Evolutionary conservation across 345 rosid genomes (phyloP).

Genomic region (Eucalyptus fibrosa): DNA sequence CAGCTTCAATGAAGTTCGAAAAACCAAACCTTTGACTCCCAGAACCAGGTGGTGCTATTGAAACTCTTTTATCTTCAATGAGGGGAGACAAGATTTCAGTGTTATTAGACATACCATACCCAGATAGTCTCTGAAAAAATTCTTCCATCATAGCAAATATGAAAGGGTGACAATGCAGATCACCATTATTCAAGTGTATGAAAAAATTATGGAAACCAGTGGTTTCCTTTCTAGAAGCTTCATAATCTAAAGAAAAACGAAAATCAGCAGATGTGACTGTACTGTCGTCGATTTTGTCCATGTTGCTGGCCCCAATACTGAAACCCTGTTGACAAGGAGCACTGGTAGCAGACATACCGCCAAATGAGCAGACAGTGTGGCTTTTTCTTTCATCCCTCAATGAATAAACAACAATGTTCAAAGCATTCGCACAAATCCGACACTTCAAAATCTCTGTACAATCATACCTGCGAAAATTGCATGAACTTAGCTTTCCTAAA

Average conservation of each 20-base stretch:
- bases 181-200: constrained; percentile 46
- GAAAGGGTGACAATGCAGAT: constrained; percentile 75
- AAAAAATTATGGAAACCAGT: constrained; percentile 15
- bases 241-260: constrained; percentile 45
- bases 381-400: constrained; percentile 20
- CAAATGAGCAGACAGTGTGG: constrained; percentile 40
- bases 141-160: constrained; percentile 39
- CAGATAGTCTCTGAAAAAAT: constrained; percentile 35
- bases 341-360: constrained; percentile 13
- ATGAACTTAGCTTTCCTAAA: background rate
- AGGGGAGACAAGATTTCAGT: constrained; percentile 2
- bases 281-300: constrained; percentile 2
- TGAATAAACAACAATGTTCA: constrained; percentile 29
- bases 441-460: constrained; percentile 31
- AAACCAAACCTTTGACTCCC: constrained; percentile 51
- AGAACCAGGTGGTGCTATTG: constrained; percentile 18
- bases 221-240: constrained; percentile 20
- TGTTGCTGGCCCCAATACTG: constrained; percentile 1
- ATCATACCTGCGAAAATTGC: constrained; percentile 38
- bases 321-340: constrained; percentile 15
- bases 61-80: constrained; percentile 4
- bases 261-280: constrained; percentile 10
- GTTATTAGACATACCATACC: constrained; percentile 13
- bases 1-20: constrained; percentile 56
- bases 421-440: constrained; percentile 27